Percentiles rank a stretch among this genome's conserved stretches.
Conservation (phyloP, 2,329 filamentous ascomycete genomes). For the Pseudocercospora vitis region DNA sequence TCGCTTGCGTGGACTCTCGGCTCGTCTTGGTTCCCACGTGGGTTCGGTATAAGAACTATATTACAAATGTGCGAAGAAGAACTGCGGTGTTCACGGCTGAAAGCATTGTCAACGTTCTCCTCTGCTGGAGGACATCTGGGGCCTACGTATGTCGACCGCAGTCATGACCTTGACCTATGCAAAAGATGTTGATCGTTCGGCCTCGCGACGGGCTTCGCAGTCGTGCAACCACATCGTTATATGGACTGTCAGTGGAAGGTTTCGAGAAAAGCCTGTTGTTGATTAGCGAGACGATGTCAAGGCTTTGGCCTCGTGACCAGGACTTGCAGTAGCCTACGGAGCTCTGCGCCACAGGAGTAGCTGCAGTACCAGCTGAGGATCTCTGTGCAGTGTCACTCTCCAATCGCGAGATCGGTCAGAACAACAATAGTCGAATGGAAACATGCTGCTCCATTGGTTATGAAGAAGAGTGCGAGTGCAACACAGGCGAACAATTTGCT, state of each 20-base stretch:
- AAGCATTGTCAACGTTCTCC: background rate
- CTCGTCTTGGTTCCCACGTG: background rate
- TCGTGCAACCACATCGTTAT: background rate
- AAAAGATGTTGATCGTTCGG: background rate
- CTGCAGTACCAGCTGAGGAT: background rate
- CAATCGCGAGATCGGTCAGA: background rate
- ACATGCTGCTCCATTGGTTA: background rate
- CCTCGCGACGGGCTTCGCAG: background rate
- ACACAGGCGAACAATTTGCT: background rate
- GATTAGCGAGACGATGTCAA: background rate
- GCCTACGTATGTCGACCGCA: background rate
- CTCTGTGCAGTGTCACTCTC: background rate
- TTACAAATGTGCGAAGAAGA: too few relatives aligned
- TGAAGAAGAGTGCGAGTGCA: background rate
- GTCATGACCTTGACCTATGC: background rate
- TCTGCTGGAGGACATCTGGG: background rate
- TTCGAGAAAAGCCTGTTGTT: background rate
- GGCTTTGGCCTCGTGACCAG: background rate
- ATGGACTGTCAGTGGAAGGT: background rate
- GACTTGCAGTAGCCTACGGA: background rate
- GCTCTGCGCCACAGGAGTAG: background rate
- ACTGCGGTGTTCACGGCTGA: too few relatives aligned
- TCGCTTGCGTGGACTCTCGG: background rate
- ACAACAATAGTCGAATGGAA: background rate
- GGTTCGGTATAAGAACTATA: too few relatives aligned